Percentiles rank a stretch among this genome's conserved stretches.
These are phyloP conservation scores for Meyerozyma smithsonii DNA, from an alignment of 1,139 yeast genomes.

Conservation along the genomic window DNA sequence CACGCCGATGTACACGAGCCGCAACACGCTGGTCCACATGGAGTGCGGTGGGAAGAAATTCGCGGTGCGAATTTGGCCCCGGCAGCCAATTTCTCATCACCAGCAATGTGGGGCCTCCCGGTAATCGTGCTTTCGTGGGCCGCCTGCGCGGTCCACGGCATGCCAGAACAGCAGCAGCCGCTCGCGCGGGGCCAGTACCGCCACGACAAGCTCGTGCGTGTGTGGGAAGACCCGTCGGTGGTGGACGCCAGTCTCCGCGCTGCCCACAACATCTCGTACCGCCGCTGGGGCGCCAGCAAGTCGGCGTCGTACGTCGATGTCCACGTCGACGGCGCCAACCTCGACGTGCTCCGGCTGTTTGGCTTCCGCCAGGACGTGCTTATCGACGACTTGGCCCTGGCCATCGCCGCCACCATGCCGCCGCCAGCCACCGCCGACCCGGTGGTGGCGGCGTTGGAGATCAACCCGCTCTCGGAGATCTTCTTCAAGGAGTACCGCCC, in stretches of 20 bases:
- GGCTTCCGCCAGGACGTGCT: slow-evolving; percentile 30
- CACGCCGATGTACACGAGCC: slow-evolving; percentile 5
- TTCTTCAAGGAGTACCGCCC: slow-evolving; percentile 74
- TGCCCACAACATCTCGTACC: slow-evolving; percentile 13
- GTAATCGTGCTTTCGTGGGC: slow-evolving; percentile 18
- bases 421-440: slow-evolving; percentile 6
- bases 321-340: slow-evolving; percentile 23
- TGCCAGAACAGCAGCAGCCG: too few species aligned
- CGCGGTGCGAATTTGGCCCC: background rate
- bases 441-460: slow-evolving; percentile 4
- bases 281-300: slow-evolving; percentile 31
- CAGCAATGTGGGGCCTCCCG: background rate
- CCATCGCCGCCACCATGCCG: slow-evolving; percentile 54
- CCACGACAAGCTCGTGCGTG: slow-evolving; percentile 13
- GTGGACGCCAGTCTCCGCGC: slow-evolving; percentile 15
- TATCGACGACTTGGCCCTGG: slow-evolving; percentile 55
- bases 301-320: slow-evolving; percentile 26
- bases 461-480: slow-evolving; percentile 25
- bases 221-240: slow-evolving; percentile 16
- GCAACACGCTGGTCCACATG: slow-evolving; percentile 19
- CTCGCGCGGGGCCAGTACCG: slow-evolving; percentile 15
- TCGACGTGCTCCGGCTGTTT: slow-evolving; percentile 18
- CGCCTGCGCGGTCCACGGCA: slow-evolving; percentile 20
- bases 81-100: background rate
- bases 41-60: slow-evolving; percentile 19